A percentile compares a stretch with the other conserved stretches of the same genome.
Evolutionary conservation across 2,329 filamentous ascomycete species (phyloP).

Genomic region (Fusarium duplospermum): DNA sequence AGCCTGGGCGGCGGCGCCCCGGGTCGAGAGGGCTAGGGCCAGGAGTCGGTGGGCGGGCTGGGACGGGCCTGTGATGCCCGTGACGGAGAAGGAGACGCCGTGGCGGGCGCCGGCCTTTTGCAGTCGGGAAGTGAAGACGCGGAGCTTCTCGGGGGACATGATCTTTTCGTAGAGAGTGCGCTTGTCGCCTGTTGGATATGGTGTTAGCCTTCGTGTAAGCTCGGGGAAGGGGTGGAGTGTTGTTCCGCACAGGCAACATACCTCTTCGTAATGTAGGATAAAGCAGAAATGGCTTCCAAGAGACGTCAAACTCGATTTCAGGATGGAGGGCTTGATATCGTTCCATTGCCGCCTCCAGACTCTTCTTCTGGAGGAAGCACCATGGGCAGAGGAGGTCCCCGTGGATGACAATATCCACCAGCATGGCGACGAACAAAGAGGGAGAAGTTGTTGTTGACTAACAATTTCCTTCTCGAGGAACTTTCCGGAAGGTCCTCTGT

Average conservation of each 20-base stretch:
- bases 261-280: slow-evolving; percentile 49
- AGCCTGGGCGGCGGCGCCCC: slow-evolving; percentile 50
- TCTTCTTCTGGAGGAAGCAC: slow-evolving; percentile 62
- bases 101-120: slow-evolving; percentile 47
- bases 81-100: slow-evolving; percentile 55
- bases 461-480: background rate
- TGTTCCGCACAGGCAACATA: slow-evolving; percentile 6
- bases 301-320: slow-evolving; percentile 58
- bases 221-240: background rate
- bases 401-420: slow-evolving; percentile 57
- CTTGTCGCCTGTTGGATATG: slow-evolving; percentile 48
- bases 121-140: slow-evolving; percentile 48
- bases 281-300: slow-evolving; percentile 61
- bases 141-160: slow-evolving; percentile 44
- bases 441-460: background rate
- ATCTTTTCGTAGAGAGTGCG: slow-evolving; percentile 50
- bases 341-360: slow-evolving; percentile 58
- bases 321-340: slow-evolving; percentile 54
- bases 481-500: background rate
- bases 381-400: slow-evolving; percentile 64
- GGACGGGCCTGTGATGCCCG: slow-evolving; percentile 57
- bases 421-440: slow-evolving; percentile 17
- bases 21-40: slow-evolving; percentile 51
- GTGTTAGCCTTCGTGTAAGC: background rate
- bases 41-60: slow-evolving; percentile 61